Evolutionary conservation across 441 rosid species (phyloP), one percentile per base, ranked within the genome.

Genomic region (Gossypium davidsonii): DNA sequence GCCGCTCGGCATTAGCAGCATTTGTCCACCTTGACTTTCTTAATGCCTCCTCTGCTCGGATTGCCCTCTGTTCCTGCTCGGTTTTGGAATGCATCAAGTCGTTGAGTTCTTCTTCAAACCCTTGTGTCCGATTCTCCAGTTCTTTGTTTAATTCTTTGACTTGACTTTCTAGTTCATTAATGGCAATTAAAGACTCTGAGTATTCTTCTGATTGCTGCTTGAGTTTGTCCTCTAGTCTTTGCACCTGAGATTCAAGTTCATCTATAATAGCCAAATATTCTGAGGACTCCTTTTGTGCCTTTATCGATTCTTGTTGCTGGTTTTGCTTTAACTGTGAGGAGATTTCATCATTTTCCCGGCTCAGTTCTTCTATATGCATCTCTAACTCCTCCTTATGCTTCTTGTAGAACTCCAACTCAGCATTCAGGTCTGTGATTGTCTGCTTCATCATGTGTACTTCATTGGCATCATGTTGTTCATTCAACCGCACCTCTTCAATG

Each of bases 51-150:
- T 89, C 93, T 64, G 93, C 88, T 60, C 75, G 73, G 70, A 86
- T 85, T 42, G 93, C 91, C 75, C 88, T 85, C 66, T 87, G 91
- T 78, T 89, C 91, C 81, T 85, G 85, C 57, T 85, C 87, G 1
- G 85, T 78, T 79, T 83, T 87, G 67, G 80, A 86, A n/a, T 14
- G 70, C 78, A 81, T 85, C 84, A 82, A 61, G 69, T 79, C 82
- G 20, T 82, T 83, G 49, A 89, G 67, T 66, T 87, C 89, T 71
- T 84, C 84, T 76, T 87, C 82, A 70, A 82, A 89, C 12, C 77
- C 83, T 20, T 71, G 81, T 55, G 87, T 70, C 79, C 76, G 91
- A 71, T 78, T 79, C 71, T 89, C 85, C 49, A 82, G 62, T 73
- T 85, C 90, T 75, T 73, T 76, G 73, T 80, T 81, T 51, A 85